Evolutionary conservation across 2,329 filamentous ascomycete species (phyloP), one percentile per base, ranked within the genome.

Genomic region (Sclerotinia nivalis): DNA sequence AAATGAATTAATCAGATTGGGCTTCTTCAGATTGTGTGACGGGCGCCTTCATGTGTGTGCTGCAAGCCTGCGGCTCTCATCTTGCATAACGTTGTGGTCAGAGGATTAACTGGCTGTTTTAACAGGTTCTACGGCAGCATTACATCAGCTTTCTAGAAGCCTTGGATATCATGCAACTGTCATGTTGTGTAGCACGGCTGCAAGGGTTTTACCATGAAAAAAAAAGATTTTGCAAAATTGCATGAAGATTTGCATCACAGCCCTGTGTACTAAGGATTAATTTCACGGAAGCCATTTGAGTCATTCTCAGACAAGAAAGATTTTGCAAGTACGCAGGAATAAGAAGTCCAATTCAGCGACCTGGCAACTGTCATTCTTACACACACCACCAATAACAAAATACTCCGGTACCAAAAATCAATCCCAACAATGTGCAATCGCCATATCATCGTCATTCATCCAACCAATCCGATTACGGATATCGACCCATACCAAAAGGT

Each of bases 91-190:
- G 40, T 43, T 43, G 37, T 13, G 12, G 2, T 40, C 12, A 13
- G 34, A 34, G 31, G 50, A 13, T 9, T 9, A 40, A 34, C 40
- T 68, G 55, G 47, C 55, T 61, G n/a, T 13, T 20, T 59, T 25
- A 6, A 13, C 15, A 5, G 55, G 55, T 62, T 62, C 22, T 58
- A 62, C 25, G 45, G 47, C 66, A 61, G 54, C 45, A 37, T 62
- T 68, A 43, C 56, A 34, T 54, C 47, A 49, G 56, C 31, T 43
- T 50, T 68, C 66, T 40, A 62, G 66, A 68, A 68, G 60, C 37
- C 47, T 40, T 40, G 60, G 47, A 64, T 64, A 31, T 15, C 15
- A 40, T 52, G 22, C 25, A 52, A 62, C 31, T 18, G 31, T 37
- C 47, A 52, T 40, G 20, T 64, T 50, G 22, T 37, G 31, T 52